A percentile compares a stretch with the other conserved stretches of the same genome.
Evolutionary conservation across 352 stramenopile species (phyloP).

Genomic region (Phytopythium delawarense): DNA sequence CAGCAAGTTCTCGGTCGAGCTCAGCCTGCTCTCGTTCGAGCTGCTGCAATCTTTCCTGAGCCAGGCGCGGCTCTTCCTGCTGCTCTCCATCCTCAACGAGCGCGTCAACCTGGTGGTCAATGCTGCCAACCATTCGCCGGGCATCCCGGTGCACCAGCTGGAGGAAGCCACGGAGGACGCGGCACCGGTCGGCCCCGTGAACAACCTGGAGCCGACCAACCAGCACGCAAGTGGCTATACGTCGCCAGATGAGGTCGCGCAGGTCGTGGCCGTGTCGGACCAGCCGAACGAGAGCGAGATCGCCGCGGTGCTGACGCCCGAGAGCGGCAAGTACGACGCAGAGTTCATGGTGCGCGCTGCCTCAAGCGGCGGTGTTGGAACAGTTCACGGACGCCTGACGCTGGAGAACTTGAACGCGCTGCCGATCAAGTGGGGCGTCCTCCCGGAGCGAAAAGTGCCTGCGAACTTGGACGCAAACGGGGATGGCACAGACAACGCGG

Average conservation of each 20-base stretch:
- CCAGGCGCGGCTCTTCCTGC: slow-evolving; percentile 68
- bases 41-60: slow-evolving; percentile 78
- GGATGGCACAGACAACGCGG: slow-evolving; percentile 2
- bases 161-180: slow-evolving; percentile 29
- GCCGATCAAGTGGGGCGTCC: slow-evolving; percentile 64
- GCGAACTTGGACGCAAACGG: slow-evolving; percentile 16
- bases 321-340: slow-evolving; percentile 56
- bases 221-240: slow-evolving; percentile 37
- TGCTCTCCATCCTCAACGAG: slow-evolving; percentile 77
- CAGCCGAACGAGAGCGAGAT: slow-evolving; percentile 75
- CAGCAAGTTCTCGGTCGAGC: slow-evolving; percentile 80
- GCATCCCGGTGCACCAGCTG: slow-evolving; percentile 59
- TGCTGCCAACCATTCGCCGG: slow-evolving; percentile 50
- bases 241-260: slow-evolving; percentile 54
- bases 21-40: slow-evolving; percentile 82
- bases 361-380: slow-evolving; percentile 23
- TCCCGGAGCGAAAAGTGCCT: slow-evolving; percentile 49
- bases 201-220: slow-evolving; percentile 33
- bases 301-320: slow-evolving; percentile 33
- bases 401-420: slow-evolving; percentile 70
- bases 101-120: slow-evolving; percentile 73
- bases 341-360: slow-evolving; percentile 68
- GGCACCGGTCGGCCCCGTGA: slow-evolving; percentile 20
- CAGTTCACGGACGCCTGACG: slow-evolving; percentile 25
- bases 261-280: slow-evolving; percentile 38